phyloP scores from a whole-genome alignment of 2,329 filamentous ascomycete genomes.

The Trichoderma atroviride region DNA sequence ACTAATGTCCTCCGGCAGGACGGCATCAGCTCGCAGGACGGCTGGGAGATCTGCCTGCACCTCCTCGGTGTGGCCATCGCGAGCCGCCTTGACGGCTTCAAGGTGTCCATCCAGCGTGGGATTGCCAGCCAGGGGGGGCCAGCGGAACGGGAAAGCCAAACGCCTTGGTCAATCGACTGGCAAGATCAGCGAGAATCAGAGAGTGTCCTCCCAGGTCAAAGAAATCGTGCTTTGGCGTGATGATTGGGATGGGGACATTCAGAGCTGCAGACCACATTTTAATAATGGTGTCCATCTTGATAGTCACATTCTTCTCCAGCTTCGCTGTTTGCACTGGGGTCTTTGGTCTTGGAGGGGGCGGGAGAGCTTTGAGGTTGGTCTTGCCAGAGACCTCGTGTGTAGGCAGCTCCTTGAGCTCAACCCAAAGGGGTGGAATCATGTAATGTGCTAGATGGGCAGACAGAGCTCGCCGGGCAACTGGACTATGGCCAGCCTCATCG shows the following conservation, averaged over 20 bases:
- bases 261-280: constrained; percentile 73
- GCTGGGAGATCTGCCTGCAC: constrained; percentile 75
- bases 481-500: constrained; percentile 71
- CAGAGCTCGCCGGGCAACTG: constrained; percentile 66
- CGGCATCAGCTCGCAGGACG: constrained; percentile 66
- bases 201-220: constrained; percentile 83
- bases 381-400: constrained; percentile 81
- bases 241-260: constrained; percentile 61
- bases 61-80: constrained; percentile 72
- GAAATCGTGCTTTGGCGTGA: constrained; percentile 74
- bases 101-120: constrained; percentile 74
- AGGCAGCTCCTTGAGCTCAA: constrained; percentile 69
- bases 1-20: constrained; percentile 70
- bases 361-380: constrained; percentile 71
- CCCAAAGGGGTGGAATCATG: constrained; percentile 81
- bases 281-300: constrained; percentile 67
- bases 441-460: constrained; percentile 73
- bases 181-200: constrained; percentile 73
- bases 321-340: constrained; percentile 46
- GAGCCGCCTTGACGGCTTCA: constrained; percentile 68
- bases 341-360: constrained; percentile 57
- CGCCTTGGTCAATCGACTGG: constrained; percentile 67
- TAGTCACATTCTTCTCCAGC: constrained; percentile 60
- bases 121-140: constrained; percentile 69
- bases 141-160: constrained; percentile 76